Percentiles rank a stretch among this genome's conserved stretches.
Conservation (phyloP, 78 protist species). For the Dictyostelium intermedium region DNA sequence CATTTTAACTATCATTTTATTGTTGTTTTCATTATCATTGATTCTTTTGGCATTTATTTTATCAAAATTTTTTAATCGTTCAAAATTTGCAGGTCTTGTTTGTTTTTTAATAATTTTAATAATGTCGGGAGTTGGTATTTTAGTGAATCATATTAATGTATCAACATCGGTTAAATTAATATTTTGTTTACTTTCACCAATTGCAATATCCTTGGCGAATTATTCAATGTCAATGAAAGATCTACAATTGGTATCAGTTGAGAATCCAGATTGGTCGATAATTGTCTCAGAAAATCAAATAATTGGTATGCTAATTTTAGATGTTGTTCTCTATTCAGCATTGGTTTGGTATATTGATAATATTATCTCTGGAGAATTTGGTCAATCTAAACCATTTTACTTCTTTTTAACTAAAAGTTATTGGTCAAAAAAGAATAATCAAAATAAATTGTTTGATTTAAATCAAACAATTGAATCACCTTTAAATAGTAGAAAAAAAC, state of each 20-base stretch:
- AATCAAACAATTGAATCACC: background rate
- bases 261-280: background rate
- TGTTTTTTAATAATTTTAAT: slow-evolving; percentile 12
- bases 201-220: background rate
- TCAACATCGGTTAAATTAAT: background rate
- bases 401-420: slow-evolving; percentile 33
- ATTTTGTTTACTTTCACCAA: slow-evolving; percentile 4
- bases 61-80: slow-evolving; percentile 25
- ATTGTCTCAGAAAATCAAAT: background rate
- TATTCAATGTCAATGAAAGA: slow-evolving; percentile 5
- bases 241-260: background rate
- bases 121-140: background rate
- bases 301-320: slow-evolving; percentile 34
- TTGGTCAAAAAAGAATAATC: background rate
- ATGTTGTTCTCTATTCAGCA: background rate
- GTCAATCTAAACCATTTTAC: background rate
- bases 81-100: slow-evolving; percentile 46
- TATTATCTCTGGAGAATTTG: slow-evolving; percentile 32
- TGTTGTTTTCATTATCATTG: slow-evolving; percentile 3
- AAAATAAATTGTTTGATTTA: background rate
- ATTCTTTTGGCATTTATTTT: slow-evolving; percentile 19
- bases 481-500: background rate
- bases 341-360: slow-evolving; percentile 27
- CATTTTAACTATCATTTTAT: background rate
- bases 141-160: background rate